A percentile compares a stretch with the other conserved stretches of the same genome.
Evolutionary conservation across 768 basidiomycete genomes (phyloP).

Genomic region (Pilatotrama ljubarskyi): DNA sequence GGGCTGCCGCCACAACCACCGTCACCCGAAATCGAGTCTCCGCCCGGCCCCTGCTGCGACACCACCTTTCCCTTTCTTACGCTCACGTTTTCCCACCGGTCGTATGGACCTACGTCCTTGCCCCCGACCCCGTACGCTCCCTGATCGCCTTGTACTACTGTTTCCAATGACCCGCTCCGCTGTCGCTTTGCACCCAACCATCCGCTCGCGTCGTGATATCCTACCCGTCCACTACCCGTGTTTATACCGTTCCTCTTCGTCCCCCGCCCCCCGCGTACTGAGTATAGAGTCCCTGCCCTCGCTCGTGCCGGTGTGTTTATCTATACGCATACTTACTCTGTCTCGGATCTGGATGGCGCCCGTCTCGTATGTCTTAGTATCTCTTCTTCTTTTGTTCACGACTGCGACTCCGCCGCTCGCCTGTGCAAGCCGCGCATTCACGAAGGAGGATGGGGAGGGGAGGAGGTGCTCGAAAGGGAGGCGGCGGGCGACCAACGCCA

Average conservation of each 20-base stretch:
- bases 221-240: slow-evolving; percentile 2
- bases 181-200: not conserved
- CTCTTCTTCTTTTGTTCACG: not conserved
- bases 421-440: not conserved
- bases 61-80: too few species aligned
- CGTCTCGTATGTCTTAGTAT: not conserved
- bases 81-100: not conserved
- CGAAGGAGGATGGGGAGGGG: not conserved
- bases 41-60: too few species aligned
- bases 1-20: too few species aligned
- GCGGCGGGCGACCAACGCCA: too few species aligned
- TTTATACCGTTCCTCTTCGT: not conserved
- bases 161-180: not conserved
- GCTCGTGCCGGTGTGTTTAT: too few species aligned
- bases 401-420: not conserved
- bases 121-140: not conserved
- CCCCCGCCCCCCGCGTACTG: not conserved
- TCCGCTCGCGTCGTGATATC: not conserved
- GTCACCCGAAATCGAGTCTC: too few species aligned
- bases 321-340: not conserved
- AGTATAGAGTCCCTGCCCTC: too few species aligned
- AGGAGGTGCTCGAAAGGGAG: not conserved
- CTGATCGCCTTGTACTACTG: not conserved
- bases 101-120: not conserved
- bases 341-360: not conserved